Evolutionary conservation across 106 monocot genomes (phyloP), one percentile per base, ranked within the genome.

Genomic region (Acorus gramineus): DNA sequence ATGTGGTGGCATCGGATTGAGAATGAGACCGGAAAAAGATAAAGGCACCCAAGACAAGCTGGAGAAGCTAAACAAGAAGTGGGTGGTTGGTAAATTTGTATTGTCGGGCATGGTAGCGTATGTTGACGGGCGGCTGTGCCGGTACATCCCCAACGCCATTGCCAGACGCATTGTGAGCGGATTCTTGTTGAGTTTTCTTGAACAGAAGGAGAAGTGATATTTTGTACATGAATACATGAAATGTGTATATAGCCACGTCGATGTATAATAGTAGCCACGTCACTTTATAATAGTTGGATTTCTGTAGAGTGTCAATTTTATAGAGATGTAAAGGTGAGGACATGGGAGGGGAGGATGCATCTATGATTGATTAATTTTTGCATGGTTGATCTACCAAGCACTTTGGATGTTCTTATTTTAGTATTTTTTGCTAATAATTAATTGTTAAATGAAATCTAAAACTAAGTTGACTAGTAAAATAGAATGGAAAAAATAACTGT

Each of bases 141-240:
- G 93, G 9, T 75, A 83, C 61, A 93, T 93, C 62, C 93, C 93
- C 14, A 67, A 89, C 63, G 89, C 89, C 6, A 77, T 93, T 49
- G 93, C 72, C 8, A 75, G 93, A 28, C 65, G 93, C 48, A 85
- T 89, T 49, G 93, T 93, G 5, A 93, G 93, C 47, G 93, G 93
- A 50, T 93, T 89, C 46, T 63, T 93, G 68, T 64, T 93, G 60
- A 89, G 85, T 66, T 93, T 83, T 59, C 77, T 93, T 45, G 89
- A 89, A 46, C 73, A 66, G 12, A 85, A 83, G 49, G 62, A 80
- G 13, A 65, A 11, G 4, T n/a, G 69, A 43, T 84, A 52, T 10
- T 60, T 76, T 0, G 2, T 44, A 44, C 43, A 9, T 28, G 44
- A 7, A 44, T 10, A 44, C 47, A 47, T 53, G 14, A 69, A 42